Base-by-base conservation (phyloP, 2,329 filamentous ascomycete species). In the Cercospora nicotianae region DNA sequence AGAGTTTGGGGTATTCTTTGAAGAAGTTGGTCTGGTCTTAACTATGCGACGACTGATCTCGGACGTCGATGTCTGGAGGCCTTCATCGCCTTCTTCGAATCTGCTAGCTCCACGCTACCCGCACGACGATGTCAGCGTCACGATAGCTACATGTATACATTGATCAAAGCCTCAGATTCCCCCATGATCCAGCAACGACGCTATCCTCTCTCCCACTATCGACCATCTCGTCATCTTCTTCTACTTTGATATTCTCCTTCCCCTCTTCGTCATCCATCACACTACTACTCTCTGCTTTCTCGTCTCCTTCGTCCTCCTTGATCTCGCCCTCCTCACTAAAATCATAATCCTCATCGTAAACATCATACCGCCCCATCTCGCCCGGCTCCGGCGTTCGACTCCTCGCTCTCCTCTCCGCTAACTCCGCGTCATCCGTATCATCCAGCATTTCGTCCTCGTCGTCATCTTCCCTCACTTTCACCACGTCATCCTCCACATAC, bases 1-100 rank as follows among this genome's bases (percentile, higher is more conserved):
- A 97, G 80, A 90, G 94, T 78, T 81, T 96, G 75, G 92, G 93
- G 1, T 93, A 98, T 82, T 91, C 90, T 67, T 85, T 98, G 75
- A 97, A 97, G 87, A 96, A 92, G 83, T 81, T 98, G 77, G 93
- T 99, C 12, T 98, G 95, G 95, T 84, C 85, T 3, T 87, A 42
- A 67, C 30, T 6, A 28, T 30, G 20, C 20, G 28, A 58, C 9
- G 55, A 20, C 4, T n/a, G 0, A 5, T 20, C 5, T 58, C 31
- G 30, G 55, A 23, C 8, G 18, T 36, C 7, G 9, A 39, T 33
- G 7, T 13, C 20, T 31, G 3, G 28, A 36, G 55, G 12, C 26
- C 48, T 55, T 55, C 12, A n/a, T 28, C 5, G 23, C 20, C 23
- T 23, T 55, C 48, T 26, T 26, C 3, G 3, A 36, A 5, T 10